Evolutionary conservation across 345 rosid genomes (phyloP).

Genomic region (Balakata baccata): DNA sequence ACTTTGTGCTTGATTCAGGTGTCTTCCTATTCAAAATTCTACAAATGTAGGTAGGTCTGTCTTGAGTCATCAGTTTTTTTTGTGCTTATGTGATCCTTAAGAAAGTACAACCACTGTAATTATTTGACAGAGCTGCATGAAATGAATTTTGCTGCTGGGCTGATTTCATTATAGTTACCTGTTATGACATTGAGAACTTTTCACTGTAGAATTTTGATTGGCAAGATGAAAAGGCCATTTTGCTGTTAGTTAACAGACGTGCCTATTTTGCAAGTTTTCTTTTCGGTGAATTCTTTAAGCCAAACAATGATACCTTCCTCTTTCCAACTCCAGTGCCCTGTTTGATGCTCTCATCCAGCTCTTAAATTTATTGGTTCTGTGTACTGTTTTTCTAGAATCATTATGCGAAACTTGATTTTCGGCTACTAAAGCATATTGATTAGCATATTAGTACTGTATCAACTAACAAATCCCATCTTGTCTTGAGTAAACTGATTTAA

Average conservation of each 20-base stretch:
- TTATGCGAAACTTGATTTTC: no score
- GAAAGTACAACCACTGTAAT: background rate
- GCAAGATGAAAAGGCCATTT: background rate
- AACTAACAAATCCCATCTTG: no score
- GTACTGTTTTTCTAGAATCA: background rate
- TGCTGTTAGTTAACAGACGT: background rate
- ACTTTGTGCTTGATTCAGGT: background rate
- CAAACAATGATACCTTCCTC: background rate
- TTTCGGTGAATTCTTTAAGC: background rate
- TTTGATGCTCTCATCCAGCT: no score
- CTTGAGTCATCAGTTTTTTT: background rate
- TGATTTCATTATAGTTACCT: background rate
- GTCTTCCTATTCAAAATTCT: background rate
- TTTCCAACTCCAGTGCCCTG: no score
- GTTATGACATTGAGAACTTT: background rate
- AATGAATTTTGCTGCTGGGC: background rate
- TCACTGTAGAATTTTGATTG: background rate
- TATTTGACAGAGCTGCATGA: background rate
- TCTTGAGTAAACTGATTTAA: no score
- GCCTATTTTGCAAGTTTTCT: background rate
- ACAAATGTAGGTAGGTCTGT: background rate
- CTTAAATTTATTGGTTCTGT: background rate
- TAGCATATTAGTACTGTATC: no score
- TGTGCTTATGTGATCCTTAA: background rate
- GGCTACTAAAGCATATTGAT: no score